phyloP scores from a whole-genome alignment of 139 green algal species.

The Pleodorina starrii region DNA sequence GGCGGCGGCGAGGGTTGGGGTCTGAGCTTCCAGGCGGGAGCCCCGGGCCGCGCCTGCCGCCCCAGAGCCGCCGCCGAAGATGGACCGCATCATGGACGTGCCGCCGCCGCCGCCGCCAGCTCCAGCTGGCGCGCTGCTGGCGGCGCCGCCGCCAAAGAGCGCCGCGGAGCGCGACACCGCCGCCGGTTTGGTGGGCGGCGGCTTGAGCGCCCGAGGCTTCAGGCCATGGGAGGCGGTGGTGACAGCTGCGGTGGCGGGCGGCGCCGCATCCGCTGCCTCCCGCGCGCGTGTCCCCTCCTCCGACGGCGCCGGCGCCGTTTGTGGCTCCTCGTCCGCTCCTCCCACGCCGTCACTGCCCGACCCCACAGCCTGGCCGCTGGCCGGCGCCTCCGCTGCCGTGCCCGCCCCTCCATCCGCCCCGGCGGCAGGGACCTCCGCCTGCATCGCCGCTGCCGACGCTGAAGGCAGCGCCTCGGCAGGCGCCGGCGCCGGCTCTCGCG shows the following conservation, averaged over 20 bases:
- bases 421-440: too few species aligned
- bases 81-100: not conserved
- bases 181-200: not conserved
- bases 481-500: not conserved
- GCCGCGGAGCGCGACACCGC: not conserved
- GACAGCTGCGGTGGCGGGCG: not conserved
- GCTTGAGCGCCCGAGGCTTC: not conserved
- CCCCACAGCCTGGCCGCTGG: too few species aligned
- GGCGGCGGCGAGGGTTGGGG: too few species aligned
- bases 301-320: too few species aligned
- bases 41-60: not conserved
- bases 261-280: not conserved
- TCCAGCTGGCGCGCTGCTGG: not conserved
- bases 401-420: too few species aligned
- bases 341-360: too few species aligned
- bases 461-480: too few species aligned
- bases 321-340: too few species aligned
- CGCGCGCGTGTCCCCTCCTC: not conserved
- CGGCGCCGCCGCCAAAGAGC: not conserved
- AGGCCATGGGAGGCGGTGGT: not conserved
- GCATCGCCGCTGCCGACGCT: too few species aligned
- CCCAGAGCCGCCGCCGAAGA: not conserved
- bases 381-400: too few species aligned
- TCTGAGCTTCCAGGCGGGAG: too few species aligned
- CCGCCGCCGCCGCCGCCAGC: slow-evolving; percentile 2